These are phyloP conservation scores for Rhododendron williamsianum DNA, from an alignment of 148 eudicot species.

Conservation along the genomic window DNA sequence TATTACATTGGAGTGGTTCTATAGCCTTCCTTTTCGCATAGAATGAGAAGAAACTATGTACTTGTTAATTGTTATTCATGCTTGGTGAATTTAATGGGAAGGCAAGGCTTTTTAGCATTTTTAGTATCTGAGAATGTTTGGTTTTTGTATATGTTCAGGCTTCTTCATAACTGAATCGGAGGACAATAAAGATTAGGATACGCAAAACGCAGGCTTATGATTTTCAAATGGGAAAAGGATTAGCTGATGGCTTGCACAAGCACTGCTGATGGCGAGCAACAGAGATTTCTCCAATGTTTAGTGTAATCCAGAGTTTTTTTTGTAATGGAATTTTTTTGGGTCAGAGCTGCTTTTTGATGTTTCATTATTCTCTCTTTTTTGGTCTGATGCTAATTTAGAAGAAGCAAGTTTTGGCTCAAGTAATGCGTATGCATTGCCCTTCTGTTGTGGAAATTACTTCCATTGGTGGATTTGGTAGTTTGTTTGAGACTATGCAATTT, in stretches of 20 bases:
- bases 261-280: not conserved
- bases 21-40: not conserved
- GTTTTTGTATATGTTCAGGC: not conserved
- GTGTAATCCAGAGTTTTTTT: not conserved
- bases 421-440: not conserved
- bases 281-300: not conserved
- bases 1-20: not conserved
- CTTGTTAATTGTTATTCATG: not conserved
- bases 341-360: conserved; percentile 4
- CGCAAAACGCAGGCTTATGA: not conserved
- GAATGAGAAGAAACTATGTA: not conserved
- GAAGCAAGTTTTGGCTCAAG: not conserved
- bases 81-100: not conserved
- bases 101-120: not conserved
- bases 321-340: not conserved
- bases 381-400: not conserved
- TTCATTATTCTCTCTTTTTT: not conserved
- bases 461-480: not conserved
- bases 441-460: not conserved
- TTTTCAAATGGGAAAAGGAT: not conserved
- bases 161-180: not conserved
- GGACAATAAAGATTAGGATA: conserved; percentile 1
- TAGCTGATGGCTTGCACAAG: not conserved
- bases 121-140: not conserved
- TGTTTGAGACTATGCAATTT: not conserved